Evolutionary conservation across 2,329 filamentous ascomycete species (phyloP).

Genomic region (Anthostomella pinea): DNA sequence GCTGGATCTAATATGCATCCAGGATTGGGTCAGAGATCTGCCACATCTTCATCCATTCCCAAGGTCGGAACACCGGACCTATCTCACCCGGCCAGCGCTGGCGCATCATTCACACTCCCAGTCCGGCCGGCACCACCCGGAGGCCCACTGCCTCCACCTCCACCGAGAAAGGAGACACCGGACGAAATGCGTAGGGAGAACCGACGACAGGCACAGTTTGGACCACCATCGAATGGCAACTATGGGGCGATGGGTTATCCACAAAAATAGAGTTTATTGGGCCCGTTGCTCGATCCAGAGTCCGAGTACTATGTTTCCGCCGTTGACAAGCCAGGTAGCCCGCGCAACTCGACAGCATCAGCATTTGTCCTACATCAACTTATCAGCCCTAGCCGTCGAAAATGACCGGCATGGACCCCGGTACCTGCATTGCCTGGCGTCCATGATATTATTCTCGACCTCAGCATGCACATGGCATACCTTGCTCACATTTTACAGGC

Average conservation of each 20-base stretch:
- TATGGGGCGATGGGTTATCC: conserved; percentile 34
- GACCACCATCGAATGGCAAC: conserved; percentile 43
- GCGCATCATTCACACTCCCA: conserved; percentile 59
- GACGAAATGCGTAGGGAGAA: conserved; percentile 52
- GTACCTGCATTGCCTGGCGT: conserved; percentile 7
- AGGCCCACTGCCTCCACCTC: conserved; percentile 59
- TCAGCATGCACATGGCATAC: too few species aligned
- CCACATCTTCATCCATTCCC: conserved; percentile 52
- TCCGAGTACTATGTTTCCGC: conserved; percentile 6
- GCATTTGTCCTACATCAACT: not conserved
- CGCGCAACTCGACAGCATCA: conserved; percentile 1
- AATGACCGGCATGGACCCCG: not conserved
- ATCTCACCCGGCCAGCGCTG: conserved; percentile 40
- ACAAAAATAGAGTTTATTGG: conserved; percentile 22
- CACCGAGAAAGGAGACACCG: conserved; percentile 53
- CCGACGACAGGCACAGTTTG: conserved; percentile 53
- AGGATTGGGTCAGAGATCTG: conserved; percentile 51
- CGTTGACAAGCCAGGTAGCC: conserved; percentile 3
- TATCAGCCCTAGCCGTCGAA: not conserved
- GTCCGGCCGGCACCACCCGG: conserved; percentile 60
- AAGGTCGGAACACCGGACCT: conserved; percentile 39
- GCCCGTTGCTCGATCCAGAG: conserved; percentile 2
- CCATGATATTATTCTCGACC: conserved; percentile 5
- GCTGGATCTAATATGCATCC: conserved; percentile 46
- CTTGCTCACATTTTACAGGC: too few species aligned